Evolutionary conservation across 1,284 basidiomycete species (phyloP).

Genomic region (Trametes pubescens): DNA sequence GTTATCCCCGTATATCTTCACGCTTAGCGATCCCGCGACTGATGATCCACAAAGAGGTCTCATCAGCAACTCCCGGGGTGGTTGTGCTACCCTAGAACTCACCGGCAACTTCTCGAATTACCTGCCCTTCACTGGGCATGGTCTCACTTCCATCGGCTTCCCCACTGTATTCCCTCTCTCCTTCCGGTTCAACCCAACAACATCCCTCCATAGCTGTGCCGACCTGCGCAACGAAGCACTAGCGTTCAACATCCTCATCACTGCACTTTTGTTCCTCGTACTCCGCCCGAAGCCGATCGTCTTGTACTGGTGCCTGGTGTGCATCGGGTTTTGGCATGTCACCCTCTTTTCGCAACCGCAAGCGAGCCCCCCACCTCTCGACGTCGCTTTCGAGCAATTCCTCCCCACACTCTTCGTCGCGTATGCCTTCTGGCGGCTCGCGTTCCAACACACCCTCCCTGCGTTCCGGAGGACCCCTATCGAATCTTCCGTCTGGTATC

Average conservation of each 20-base stretch:
- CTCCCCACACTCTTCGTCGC: conserved; percentile 82
- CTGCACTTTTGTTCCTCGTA: conserved; percentile 72
- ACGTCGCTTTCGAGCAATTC: conserved; percentile 78
- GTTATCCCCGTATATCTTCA: conserved; percentile 36
- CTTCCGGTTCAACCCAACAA: conserved; percentile 54
- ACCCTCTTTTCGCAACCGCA: conserved; percentile 82
- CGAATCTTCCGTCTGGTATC: conserved; percentile 78
- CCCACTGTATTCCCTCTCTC: conserved; percentile 76
- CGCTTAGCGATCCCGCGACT: background rate
- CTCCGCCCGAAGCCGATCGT: conserved; percentile 78
- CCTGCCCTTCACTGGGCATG: conserved; percentile 64
- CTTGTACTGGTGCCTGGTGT: conserved; percentile 80
- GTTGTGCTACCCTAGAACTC: conserved; percentile 78
- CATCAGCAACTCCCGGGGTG: conserved; percentile 70
- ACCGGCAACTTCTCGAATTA: conserved; percentile 79
- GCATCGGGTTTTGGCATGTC: conserved; percentile 90
- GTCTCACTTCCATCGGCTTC: conserved; percentile 78
- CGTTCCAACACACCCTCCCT: conserved; percentile 80
- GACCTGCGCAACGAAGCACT: conserved; percentile 77
- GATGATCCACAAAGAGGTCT: conserved; percentile 60
- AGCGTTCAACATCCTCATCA: conserved; percentile 75
- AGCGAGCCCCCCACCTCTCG: conserved; percentile 71
- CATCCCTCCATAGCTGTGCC: conserved; percentile 64
- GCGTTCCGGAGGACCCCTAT: conserved; percentile 73
- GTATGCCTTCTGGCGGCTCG: conserved; percentile 83